phyloP scores from a whole-genome alignment of 2,329 filamentous ascomycete genomes.

The Passalora sequoiae region DNA sequence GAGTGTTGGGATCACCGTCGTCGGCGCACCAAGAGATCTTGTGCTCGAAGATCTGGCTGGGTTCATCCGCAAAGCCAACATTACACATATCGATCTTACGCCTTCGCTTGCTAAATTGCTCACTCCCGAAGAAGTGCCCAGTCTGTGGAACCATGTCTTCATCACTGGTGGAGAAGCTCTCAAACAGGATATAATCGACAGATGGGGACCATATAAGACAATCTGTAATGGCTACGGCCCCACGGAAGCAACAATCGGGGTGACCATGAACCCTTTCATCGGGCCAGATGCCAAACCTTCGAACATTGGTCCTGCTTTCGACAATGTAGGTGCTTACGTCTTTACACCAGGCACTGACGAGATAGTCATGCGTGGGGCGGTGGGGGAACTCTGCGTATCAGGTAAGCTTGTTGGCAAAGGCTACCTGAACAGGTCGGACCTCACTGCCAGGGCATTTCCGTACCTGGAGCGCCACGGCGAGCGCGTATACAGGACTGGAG shows the following conservation, averaged over 20 bases:
- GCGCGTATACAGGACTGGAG: conserved; percentile 76
- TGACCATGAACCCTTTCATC: conserved; percentile 82
- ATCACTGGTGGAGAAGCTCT: conserved; percentile 88
- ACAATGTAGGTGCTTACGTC: conserved; percentile 81
- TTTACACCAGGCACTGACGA: conserved; percentile 62
- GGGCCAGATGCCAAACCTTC: conserved; percentile 71
- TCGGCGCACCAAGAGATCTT: conserved; percentile 74
- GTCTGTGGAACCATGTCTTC: conserved; percentile 75
- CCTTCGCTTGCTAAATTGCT: conserved; percentile 77
- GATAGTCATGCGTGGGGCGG: conserved; percentile 69
- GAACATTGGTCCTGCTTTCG: conserved; percentile 82
- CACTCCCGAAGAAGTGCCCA: conserved; percentile 74
- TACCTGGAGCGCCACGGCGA: conserved; percentile 46
- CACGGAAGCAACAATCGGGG: conserved; percentile 87
- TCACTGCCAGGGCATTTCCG: conserved; percentile 74
- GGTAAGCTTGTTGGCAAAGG: conserved; percentile 84
- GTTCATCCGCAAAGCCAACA: conserved; percentile 64
- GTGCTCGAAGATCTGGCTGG: conserved; percentile 77
- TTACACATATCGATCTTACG: conserved; percentile 89
- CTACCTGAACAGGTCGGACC: conserved; percentile 73
- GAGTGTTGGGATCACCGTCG: conserved; percentile 81
- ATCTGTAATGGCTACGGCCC: conserved; percentile 91
- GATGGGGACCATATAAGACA: conserved; percentile 71
- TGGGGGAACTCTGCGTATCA: conserved; percentile 85
- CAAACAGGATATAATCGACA: conserved; percentile 81